Evolutionary conservation across 345 rosid species (phyloP), one percentile per base, ranked within the genome.

Genomic region (Euphorbia pulcherrima): DNA sequence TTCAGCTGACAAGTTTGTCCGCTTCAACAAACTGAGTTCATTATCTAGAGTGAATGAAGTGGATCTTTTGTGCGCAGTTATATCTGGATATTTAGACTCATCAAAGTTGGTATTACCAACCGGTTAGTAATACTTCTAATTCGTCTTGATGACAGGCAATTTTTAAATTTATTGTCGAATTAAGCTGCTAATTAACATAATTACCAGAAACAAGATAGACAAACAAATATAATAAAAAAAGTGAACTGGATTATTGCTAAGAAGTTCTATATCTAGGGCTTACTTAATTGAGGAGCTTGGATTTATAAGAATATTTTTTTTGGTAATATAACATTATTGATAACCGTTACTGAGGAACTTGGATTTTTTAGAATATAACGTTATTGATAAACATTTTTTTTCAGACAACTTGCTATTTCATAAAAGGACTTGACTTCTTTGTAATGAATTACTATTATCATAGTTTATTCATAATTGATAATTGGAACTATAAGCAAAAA

Each of bases 41-140:
- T 69, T 83, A 65, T 82, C 78, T 70, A 84, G 76, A 81, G 86
- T 87, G 72, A 78, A 80, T 54, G 98, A 93, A 79, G 78, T 84
- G 76, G 89, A 89, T 64, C 71, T 93, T 67, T 53, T 89, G 47
- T 41, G 87, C 58, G 94, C 94, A 65, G 68, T 83, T 73, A 69
- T 93, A 51, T 87, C 94, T 17, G 97, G 94, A 62, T 75, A 75
- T 69, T 82, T 93, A 60, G 83, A 88, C 72, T 75, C 80, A 40
- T 77, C 89, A 66, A 68, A 71, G 9, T 73, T 93, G 80, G 77
- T 78, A 63, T 75, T 78, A 58, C 83, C 91, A 24, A 77, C 88
- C 2, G 96, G 98, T 93, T 74, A 75, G 69, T 61, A 39, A 44
- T 44, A 44, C 13, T 53, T 58, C 7, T 7, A 33, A 33, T 39